phyloP scores from a whole-genome alignment of 495 filamentous ascomycete genomes.

The Neurospora sp. region DNA sequence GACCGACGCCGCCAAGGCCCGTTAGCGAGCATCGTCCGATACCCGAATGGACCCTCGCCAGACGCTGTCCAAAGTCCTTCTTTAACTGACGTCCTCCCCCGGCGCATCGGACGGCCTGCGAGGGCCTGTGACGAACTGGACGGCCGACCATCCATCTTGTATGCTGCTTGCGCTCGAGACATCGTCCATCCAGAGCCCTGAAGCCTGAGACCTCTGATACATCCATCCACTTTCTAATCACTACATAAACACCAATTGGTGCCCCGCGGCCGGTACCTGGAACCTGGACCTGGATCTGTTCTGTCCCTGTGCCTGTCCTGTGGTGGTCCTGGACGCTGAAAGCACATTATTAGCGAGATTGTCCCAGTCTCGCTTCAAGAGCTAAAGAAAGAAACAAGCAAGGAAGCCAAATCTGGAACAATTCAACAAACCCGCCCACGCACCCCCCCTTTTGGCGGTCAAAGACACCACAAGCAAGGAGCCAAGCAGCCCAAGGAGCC shows the following conservation, averaged over 20 bases:
- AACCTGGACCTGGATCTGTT: not conserved
- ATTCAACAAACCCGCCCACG: not conserved
- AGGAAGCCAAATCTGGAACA: not conserved
- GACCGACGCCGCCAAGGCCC: not conserved
- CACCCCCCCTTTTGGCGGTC: not conserved
- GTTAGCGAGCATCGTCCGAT: not conserved
- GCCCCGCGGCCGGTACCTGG: not conserved
- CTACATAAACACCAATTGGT: not conserved
- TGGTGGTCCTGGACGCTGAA: constrained; percentile 2
- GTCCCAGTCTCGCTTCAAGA: not conserved
- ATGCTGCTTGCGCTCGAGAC: not conserved
- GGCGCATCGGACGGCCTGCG: not conserved
- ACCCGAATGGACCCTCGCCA: not conserved
- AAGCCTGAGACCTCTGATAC: not conserved
- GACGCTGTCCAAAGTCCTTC: not conserved
- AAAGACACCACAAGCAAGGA: not conserved
- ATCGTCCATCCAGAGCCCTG: not conserved
- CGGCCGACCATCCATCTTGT: not conserved
- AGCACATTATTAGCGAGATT: not conserved
- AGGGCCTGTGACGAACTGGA: not conserved
- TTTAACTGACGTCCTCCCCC: not conserved
- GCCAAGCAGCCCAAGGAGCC: not conserved
- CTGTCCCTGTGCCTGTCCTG: not conserved
- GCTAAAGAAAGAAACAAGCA: not conserved
- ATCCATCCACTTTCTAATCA: not conserved